A percentile compares a stretch with the other conserved stretches of the same genome.
phyloP scores from a whole-genome alignment of 176 grass and related monocot species.

The Tuctoria greenei region DNA sequence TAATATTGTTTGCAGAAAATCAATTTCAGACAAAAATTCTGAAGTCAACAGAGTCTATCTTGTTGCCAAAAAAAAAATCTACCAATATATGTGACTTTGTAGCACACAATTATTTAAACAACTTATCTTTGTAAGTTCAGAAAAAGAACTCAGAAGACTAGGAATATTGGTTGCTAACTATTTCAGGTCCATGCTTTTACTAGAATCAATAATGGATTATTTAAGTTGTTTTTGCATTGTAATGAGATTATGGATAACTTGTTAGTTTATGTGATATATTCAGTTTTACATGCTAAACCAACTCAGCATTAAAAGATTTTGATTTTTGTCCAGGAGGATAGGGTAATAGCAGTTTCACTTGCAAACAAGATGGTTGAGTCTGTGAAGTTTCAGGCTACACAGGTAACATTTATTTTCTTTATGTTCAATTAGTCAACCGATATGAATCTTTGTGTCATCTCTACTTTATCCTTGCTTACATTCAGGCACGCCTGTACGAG shows the following conservation, averaged over 20 bases:
- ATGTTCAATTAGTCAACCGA: background rate
- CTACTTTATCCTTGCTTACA: constrained; percentile 41
- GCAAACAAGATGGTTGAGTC: constrained; percentile 89
- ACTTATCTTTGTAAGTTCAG: background rate
- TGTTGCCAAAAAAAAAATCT: too few species aligned
- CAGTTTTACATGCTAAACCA: constrained; percentile 20
- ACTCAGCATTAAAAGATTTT: constrained; percentile 17
- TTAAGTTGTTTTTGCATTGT: background rate
- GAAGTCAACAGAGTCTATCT: background rate
- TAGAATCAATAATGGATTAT: background rate
- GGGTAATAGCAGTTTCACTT: constrained; percentile 57
- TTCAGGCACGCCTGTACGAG: constrained; percentile 78
- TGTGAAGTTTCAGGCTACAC: constrained; percentile 76
- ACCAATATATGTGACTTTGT: background rate
- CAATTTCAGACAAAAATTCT: background rate
- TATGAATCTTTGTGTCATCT: constrained; percentile 24
- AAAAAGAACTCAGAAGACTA: constrained; percentile 6
- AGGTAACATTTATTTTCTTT: constrained; percentile 50
- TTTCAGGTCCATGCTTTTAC: constrained; percentile 1
- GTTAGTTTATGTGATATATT: background rate
- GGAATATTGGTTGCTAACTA: background rate
- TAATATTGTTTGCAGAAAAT: constrained; percentile 41
- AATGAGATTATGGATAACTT: background rate
- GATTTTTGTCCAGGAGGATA: constrained; percentile 69
- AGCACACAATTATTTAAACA: constrained; percentile 7